A percentile compares a stretch with the other conserved stretches of the same genome.
These are phyloP conservation scores for bread wheat (Triticum aestivum) DNA, from an alignment of 176 grass and related monocot genomes.

Conservation along the genomic window IWGSC_CS_RefSeq_v2.1 NC_057803.1:75805518-75806017, in stretches of 20 bases:
- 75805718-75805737: neutral
- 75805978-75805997: neutral
- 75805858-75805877: neutral
- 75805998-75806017: neutral
- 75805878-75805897: neutral
- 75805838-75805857: slow-evolving; percentile 29
- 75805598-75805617: neutral
- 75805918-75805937: neutral
- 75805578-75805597: neutral
- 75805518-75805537: neutral
- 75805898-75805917: neutral
- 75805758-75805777: neutral
- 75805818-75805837: slow-evolving; percentile 61
- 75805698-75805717: slow-evolving; percentile 48
- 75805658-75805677: slow-evolving; percentile 21
- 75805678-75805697: slow-evolving; percentile 41
- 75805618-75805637: neutral
- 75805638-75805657: neutral
- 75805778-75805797: slow-evolving; percentile 39
- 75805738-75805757: neutral
- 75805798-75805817: slow-evolving; percentile 36
- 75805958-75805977: neutral
- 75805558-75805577: slow-evolving; percentile 14
- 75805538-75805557: slow-evolving; percentile 17
- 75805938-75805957: slow-evolving; percentile 4